A percentile compares a stretch with the other conserved stretches of the same genome.
Evolutionary conservation across 106 monocot genomes (phyloP).

Genomic region (Iris macrosiphon): DNA sequence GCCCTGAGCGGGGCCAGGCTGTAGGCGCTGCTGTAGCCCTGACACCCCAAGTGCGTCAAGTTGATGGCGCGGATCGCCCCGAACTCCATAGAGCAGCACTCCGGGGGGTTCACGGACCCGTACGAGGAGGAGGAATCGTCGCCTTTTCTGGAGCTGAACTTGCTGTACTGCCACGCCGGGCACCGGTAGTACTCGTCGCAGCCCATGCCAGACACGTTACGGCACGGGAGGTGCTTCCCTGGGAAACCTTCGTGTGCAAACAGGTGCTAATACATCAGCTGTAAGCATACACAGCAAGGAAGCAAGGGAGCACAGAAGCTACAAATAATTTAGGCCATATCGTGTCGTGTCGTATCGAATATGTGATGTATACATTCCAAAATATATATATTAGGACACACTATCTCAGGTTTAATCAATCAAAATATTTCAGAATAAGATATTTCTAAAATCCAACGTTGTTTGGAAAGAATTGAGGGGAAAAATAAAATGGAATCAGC

Average conservation of each 20-base stretch:
- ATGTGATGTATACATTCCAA: too few relatives aligned
- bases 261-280: too few relatives aligned
- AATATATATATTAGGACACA: too few relatives aligned
- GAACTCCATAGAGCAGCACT: constrained; percentile 62
- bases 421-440: too few relatives aligned
- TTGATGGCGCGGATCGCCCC: constrained; percentile 47
- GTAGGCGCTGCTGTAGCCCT: constrained; percentile 93
- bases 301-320: too few relatives aligned
- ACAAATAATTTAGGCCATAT: too few relatives aligned
- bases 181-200: constrained; percentile 73
- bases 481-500: too few relatives aligned
- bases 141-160: constrained; percentile 4
- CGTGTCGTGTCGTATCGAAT: too few relatives aligned
- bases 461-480: too few relatives aligned
- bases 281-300: too few relatives aligned
- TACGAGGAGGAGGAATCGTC: constrained; percentile 9
- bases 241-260: constrained; percentile 34
- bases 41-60: constrained; percentile 52
- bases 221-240: constrained; percentile 49
- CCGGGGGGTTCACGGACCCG: constrained; percentile 26
- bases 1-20: constrained; percentile 54
- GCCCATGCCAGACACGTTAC: constrained; percentile 73
- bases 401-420: too few relatives aligned
- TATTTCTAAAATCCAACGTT: too few relatives aligned
- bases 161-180: constrained; percentile 50